Evolutionary conservation across 2,329 filamentous ascomycete genomes (phyloP), one percentile per base, ranked within the genome.

Genomic region (Aschersonia sp.): DNA sequence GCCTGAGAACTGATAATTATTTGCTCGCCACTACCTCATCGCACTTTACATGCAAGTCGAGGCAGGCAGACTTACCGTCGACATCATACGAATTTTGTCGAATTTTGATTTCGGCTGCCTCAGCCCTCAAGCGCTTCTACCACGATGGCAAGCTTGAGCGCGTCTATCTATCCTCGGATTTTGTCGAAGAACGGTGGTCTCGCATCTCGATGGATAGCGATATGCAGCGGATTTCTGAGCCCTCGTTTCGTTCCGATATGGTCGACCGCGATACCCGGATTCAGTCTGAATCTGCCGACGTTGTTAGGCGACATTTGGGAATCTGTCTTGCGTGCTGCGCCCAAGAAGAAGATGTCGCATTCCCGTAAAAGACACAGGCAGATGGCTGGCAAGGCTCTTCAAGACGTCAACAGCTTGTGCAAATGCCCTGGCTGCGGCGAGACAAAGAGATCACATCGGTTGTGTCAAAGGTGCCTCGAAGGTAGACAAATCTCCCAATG

Each of bases 291-390:
- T 49, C 58, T 76, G 9, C 72, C 71, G 7, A 78, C 70, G 45
- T 61, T 88, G n/a, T 68, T 95, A 29, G 81, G 78, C 48, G 85
- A 85, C 53, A 81, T 98, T 58, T 97, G 90, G 90, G 90, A 96
- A 56, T 88, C 86, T 5, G 78, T 98, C 43, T 73, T 98, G 55
- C 82, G 82, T 55, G 92, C 92, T 1, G 92, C 97, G 12, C 92
- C 92, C 5, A 98, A 98, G 76, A 97, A 95, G 72, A 98, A 97
- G 78, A 94, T 88, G 35, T 96, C 90, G 42, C 87, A 98, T 66
- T 87, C 87, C 72, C 95, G 92, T 72, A 95, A 88, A 75, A 78
- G 92, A 57, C 83, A 88, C 61, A 80, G 94, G 58, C 88, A 94
- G 62, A 85, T 97, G 82, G 90, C 89, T 30, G 92, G 92, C 60